Conservation (phyloP, 78 protist species). For the Pelomyxa schiedti region DNA sequence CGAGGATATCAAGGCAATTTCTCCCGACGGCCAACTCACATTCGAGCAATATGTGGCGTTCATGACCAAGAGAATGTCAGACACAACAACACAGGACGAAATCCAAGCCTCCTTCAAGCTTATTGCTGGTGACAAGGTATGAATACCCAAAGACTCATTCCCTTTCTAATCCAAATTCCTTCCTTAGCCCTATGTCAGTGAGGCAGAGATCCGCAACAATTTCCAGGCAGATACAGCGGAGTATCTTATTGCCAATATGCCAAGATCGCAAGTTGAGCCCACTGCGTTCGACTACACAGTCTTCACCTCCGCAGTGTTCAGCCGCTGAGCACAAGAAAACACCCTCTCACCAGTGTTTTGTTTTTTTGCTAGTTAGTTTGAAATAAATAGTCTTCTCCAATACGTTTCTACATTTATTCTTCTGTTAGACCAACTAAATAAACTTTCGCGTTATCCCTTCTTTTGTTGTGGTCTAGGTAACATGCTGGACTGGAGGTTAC, state of each 20-base stretch:
- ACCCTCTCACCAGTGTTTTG: too few relatives aligned
- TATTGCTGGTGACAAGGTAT: slow-evolving; percentile 42
- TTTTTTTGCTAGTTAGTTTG: too few relatives aligned
- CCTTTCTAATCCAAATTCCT: too few relatives aligned
- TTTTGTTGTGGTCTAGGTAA: too few relatives aligned
- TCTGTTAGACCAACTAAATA: too few relatives aligned
- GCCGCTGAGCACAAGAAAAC: slow-evolving; percentile 3
- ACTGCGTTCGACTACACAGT: background rate
- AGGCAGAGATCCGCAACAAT: background rate
- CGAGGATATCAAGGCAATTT: slow-evolving; percentile 20
- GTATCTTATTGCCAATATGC: background rate
- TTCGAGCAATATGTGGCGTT: slow-evolving; percentile 42
- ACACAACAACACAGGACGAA: slow-evolving; percentile 17
- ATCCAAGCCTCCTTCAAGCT: slow-evolving; percentile 28
- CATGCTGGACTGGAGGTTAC: too few relatives aligned
- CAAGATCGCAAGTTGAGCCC: background rate
- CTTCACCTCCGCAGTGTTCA: background rate
- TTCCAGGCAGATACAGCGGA: slow-evolving; percentile 1
- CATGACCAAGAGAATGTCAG: slow-evolving; percentile 16
- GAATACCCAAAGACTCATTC: slow-evolving; percentile 41
- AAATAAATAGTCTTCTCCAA: too few relatives aligned
- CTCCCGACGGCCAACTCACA: slow-evolving; percentile 20
- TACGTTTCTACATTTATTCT: too few relatives aligned
- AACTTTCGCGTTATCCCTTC: too few relatives aligned
- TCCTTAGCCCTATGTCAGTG: too few relatives aligned